Base-by-base conservation (phyloP, 805 yeast species). In the Wickerhamomyces chambardii region DNA sequence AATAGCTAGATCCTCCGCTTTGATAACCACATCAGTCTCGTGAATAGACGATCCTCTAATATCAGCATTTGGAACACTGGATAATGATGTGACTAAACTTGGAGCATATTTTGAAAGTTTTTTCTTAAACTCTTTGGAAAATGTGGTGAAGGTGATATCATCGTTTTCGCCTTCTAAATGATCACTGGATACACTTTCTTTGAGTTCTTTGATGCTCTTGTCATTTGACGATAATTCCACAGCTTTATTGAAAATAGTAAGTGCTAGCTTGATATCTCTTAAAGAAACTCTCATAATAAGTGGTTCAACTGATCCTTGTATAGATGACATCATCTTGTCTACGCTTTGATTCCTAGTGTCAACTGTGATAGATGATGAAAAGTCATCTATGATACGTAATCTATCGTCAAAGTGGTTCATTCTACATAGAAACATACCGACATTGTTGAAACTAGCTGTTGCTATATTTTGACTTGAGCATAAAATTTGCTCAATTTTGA, bases 301-400 rank as follows among this genome's bases (percentile, higher is more conserved):
- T 0, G 94, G 92, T 38, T 90, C 97, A 22, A 89, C 66, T 1
- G 86, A 72, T 8, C 80, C 66, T 36, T 78, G 79, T 10, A 87
- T 67, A 26, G 68, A 63, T 0, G 95, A 79, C 34, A 85, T 51
- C 33, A 71, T 66, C 16, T 72, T 72, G 1, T 73, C 70, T 0
- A 66, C 51, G 1, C 78, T 70, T 0, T 94, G 75, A 5, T 80
- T 80, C 31, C 86, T 64, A 8, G 73, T 66, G 50, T 90, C 96
- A 36, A 83, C 59, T 0, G 85, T 73, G 37, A 84, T 66, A 1
- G 87, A 75, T 3, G 86, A 61, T 2, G 95, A 82, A 56, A 90
- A 92, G 47, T 92, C 96, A 55, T 92, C 97, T 39, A 92, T 66
- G 21, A 92, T 70, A 36, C 96, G 64, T 34, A 87, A 63, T 35